Evolutionary conservation across 2,329 filamentous ascomycete species (phyloP).

Genomic region (Colletotrichum magnum): DNA sequence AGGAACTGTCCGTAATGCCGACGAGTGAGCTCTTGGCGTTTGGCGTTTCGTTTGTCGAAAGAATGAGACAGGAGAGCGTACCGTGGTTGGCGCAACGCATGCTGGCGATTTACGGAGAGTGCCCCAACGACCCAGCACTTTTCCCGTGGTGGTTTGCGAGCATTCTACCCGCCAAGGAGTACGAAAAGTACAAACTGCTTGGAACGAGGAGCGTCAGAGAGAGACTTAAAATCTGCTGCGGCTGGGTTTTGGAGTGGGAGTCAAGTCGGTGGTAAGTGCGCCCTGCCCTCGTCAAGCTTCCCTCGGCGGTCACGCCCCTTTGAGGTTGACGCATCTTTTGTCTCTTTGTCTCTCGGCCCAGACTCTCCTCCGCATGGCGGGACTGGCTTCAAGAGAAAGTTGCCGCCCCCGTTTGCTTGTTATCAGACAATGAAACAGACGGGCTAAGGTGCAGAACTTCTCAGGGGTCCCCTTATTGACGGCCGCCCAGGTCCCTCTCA

Average conservation of each 20-base stretch:
- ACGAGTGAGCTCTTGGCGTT: slow-evolving; percentile 79
- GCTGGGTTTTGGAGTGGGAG: slow-evolving; percentile 83
- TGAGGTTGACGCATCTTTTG: slow-evolving; percentile 15
- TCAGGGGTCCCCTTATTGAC: slow-evolving; percentile 41
- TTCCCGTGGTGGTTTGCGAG: slow-evolving; percentile 95
- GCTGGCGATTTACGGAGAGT: slow-evolving; percentile 81
- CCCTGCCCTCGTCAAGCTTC: slow-evolving; percentile 5
- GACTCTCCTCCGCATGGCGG: not conserved
- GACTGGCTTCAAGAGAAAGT: slow-evolving; percentile 1
- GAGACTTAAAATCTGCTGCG: slow-evolving; percentile 84
- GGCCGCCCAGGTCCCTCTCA: slow-evolving; percentile 43
- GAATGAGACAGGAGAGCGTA: slow-evolving; percentile 77
- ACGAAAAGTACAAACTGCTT: slow-evolving; percentile 84
- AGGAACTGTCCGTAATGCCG: slow-evolving; percentile 70
- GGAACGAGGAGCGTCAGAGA: slow-evolving; percentile 82
- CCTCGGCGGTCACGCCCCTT: not conserved
- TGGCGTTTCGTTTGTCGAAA: slow-evolving; percentile 76
- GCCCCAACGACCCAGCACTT: slow-evolving; percentile 79
- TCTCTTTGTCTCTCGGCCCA: not conserved
- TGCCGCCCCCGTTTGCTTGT: slow-evolving; percentile 37
- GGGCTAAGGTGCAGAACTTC: slow-evolving; percentile 41
- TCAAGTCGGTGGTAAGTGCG: slow-evolving; percentile 76
- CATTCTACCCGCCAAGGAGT: slow-evolving; percentile 81
- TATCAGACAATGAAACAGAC: slow-evolving; percentile 41
- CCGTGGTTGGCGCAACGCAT: slow-evolving; percentile 83